Evolutionary conservation across 192 early-diverging fungal genomes (phyloP).

Genomic region (Radiomyces spectabilis): DNA sequence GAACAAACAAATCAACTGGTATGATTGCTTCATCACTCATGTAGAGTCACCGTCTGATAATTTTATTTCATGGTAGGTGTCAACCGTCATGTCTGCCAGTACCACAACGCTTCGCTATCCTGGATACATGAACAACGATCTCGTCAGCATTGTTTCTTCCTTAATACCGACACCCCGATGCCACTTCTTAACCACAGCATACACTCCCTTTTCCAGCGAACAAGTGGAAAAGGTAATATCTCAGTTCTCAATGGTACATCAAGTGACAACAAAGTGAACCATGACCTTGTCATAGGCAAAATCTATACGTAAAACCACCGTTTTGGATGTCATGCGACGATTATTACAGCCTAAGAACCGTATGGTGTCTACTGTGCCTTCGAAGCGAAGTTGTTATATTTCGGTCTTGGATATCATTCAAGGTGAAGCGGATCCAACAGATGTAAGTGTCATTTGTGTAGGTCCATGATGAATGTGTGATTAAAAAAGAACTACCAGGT

Average conservation of each 20-base stretch:
- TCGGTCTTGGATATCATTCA: slow-evolving; percentile 99
- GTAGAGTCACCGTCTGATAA: no score
- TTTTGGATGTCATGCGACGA: slow-evolving; percentile 95
- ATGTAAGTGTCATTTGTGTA: slow-evolving; percentile 41
- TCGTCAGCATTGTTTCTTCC: slow-evolving; percentile 90
- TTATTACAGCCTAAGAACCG: slow-evolving; percentile 95
- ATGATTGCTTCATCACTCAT: no score
- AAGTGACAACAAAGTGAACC: no score
- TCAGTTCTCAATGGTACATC: neutral
- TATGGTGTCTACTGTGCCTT: slow-evolving; percentile 90
- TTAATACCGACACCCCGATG: slow-evolving; percentile 98
- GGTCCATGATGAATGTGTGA: neutral
- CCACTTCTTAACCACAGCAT: slow-evolving; percentile 91
- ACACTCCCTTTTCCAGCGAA: slow-evolving; percentile 96
- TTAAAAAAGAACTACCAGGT: slow-evolving; percentile 49
- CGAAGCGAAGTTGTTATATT: slow-evolving; percentile 94
- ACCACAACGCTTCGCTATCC: slow-evolving; percentile 97
- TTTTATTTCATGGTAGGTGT: no score
- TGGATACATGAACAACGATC: slow-evolving; percentile 99
- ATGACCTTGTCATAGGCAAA: slow-evolving; percentile 56
- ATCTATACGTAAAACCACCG: slow-evolving; percentile 92
- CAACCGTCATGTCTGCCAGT: slow-evolving; percentile 95
- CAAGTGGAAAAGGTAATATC: slow-evolving; percentile 66
- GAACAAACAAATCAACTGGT: slow-evolving; percentile 94
- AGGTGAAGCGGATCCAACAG: slow-evolving; percentile 96